Evolutionary conservation across 2,329 filamentous ascomycete genomes (phyloP), one percentile per base, ranked within the genome.

Genomic region (Phyllachora maydis): DNA sequence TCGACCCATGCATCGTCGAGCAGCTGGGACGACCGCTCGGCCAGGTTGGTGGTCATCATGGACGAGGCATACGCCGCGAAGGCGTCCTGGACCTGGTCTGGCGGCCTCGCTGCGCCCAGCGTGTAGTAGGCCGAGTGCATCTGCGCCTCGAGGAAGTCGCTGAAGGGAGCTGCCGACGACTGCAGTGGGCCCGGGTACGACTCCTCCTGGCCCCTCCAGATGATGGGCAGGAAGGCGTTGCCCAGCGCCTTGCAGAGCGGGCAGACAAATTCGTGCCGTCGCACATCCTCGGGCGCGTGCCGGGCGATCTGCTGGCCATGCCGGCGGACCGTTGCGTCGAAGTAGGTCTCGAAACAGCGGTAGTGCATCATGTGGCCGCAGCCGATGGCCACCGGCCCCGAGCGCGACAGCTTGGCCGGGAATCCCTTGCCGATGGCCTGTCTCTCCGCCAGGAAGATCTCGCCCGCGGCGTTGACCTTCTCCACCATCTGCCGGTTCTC

Each of bases 311-410:
- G 88, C 37, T 88, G 79, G 11, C 65, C 66, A 41, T 98, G 90
- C 18, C 88, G 67, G 29, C 83, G 65, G 25, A 72, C 60, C 1
- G 81, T 91, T 4, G 85, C 81, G 21, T 77, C 67, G 33, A 79
- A 75, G 40, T 95, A 98, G 19, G 76, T 66, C 38, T 93, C 82
- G 41, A 98, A 98, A 49, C 88, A 98, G 35, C 66, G 70, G 43
- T 78, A 95, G 45, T 98, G 88, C 88, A 98, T 98, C 39, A 98
- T 90, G 45, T 98, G 88, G 3, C 88, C 88, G 46, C 88, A 98
- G 7, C 85, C 81, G 17, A 77, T 78, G 8, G 83, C 78, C 2
- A 95, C 74, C 1, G 85, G 77, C 0, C 83, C 88, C 11, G 65
- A 56, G 14, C 62, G 58, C 16, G 68, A 68, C 19, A 68, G 58